Percentiles rank a stretch among this genome's conserved stretches.
Conservation (phyloP, 495 filamentous ascomycete genomes). For the Tuber aestivum region DNA sequence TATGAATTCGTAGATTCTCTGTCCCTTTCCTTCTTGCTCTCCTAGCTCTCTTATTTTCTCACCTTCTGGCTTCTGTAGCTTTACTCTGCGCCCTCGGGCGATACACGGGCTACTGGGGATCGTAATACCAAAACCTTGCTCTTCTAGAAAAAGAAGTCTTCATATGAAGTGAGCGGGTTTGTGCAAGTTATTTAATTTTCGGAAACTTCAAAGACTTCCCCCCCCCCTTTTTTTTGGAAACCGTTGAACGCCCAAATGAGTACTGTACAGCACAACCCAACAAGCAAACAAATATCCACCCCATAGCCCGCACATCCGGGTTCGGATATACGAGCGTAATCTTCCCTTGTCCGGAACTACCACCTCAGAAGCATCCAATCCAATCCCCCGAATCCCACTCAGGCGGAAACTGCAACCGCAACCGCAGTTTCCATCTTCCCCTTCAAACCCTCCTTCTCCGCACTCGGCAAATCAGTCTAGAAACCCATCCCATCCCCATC, state of each 20-base stretch:
- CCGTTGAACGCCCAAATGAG: not conserved
- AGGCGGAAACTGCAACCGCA: slow-evolving; percentile 17
- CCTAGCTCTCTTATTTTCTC: not conserved
- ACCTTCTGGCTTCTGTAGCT: not conserved
- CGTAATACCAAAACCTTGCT: not conserved
- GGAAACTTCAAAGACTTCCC: not conserved
- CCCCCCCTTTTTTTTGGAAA: not conserved
- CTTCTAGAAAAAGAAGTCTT: not conserved
- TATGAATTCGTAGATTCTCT: not conserved
- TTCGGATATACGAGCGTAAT: not conserved
- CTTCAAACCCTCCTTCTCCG: slow-evolving; percentile 6
- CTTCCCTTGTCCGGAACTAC: not conserved
- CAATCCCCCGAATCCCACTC: not conserved
- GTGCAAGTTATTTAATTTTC: not conserved
- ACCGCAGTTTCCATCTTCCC: slow-evolving; percentile 13
- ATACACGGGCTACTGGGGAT: not conserved
- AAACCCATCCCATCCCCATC: not conserved
- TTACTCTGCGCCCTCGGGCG: not conserved
- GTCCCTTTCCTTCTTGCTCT: not conserved
- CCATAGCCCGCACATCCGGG: not conserved
- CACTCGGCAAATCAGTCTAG: not conserved
- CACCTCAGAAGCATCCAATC: not conserved
- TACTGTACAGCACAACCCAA: not conserved
- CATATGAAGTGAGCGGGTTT: not conserved
- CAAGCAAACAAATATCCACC: not conserved